phyloP scores from a whole-genome alignment of 805 yeast genomes.

The Zygoascus biomembranicola region DNA sequence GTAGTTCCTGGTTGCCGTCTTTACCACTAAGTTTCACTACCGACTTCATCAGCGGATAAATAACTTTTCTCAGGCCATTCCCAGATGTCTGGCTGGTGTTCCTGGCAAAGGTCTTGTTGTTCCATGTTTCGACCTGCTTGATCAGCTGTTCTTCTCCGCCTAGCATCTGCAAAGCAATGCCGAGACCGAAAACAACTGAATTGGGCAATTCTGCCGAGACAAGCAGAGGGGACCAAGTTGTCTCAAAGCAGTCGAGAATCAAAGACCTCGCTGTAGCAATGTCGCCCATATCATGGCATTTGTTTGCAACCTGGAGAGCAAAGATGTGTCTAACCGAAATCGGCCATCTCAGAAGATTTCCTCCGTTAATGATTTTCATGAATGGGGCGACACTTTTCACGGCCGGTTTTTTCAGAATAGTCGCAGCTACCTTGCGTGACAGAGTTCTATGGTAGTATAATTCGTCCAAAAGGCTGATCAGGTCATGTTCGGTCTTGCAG shows the following conservation, averaged over 20 bases:
- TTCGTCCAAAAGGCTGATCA: slow-evolving; percentile 18
- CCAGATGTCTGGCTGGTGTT: not conserved
- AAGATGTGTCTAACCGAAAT: slow-evolving; percentile 18
- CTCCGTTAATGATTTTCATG: slow-evolving; percentile 19
- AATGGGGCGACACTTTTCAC: slow-evolving; percentile 17
- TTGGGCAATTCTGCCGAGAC: not conserved
- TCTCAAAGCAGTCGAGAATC: slow-evolving; percentile 15
- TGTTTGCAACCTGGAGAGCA: slow-evolving; percentile 22
- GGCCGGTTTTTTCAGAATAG: slow-evolving; percentile 17
- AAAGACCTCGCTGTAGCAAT: slow-evolving; percentile 14
- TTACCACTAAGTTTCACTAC: not conserved
- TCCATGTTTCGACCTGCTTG: slow-evolving; percentile 4
- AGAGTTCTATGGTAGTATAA: slow-evolving; percentile 23
- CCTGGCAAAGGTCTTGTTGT: not conserved
- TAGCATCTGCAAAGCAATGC: slow-evolving; percentile 10
- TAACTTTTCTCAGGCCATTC: not conserved
- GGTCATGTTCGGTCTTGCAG: slow-evolving; percentile 5
- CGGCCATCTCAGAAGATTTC: slow-evolving; percentile 22
- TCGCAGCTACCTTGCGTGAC: slow-evolving; percentile 16
- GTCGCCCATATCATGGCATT: slow-evolving; percentile 19
- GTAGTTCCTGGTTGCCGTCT: not conserved
- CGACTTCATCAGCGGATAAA: not conserved
- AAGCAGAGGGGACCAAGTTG: slow-evolving; percentile 16
- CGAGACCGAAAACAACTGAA: slow-evolving; percentile 5
- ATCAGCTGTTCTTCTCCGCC: slow-evolving; percentile 3